Evolutionary conservation across 2,329 filamentous ascomycete genomes (phyloP).

Genomic region (Apiospora rasikravindrae): DNA sequence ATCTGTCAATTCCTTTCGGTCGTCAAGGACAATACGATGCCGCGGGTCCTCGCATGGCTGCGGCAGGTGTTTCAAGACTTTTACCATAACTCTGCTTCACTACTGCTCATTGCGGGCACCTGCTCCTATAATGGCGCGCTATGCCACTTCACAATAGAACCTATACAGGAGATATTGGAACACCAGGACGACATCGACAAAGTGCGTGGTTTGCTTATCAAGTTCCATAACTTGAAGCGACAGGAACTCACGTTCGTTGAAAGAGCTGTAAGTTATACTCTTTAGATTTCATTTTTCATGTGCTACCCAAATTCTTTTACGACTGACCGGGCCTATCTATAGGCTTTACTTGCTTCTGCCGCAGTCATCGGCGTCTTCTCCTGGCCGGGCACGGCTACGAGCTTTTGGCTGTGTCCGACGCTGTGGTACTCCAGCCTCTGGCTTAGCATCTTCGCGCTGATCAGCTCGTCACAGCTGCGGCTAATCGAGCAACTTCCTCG

Average conservation of each 20-base stretch:
- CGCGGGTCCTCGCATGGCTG: too few species aligned
- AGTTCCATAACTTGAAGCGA: neutral
- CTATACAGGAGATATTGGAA: neutral
- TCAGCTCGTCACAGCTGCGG: neutral
- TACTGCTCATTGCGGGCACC: neutral
- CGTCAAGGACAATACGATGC: too few species aligned
- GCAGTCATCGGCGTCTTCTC: slow-evolving; percentile 1
- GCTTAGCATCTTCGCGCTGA: neutral
- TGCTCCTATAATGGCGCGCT: neutral
- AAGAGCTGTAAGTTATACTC: neutral
- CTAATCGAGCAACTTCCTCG: neutral
- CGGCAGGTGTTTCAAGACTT: neutral
- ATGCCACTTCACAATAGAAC: neutral
- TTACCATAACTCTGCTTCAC: neutral
- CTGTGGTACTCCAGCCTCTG: neutral
- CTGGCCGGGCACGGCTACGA: neutral
- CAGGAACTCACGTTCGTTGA: neutral
- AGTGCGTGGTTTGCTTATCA: neutral
- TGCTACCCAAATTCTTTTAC: too few species aligned
- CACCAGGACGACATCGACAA: neutral
- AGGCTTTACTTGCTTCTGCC: neutral
- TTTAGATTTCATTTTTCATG: neutral
- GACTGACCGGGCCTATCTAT: too few species aligned
- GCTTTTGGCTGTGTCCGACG: neutral
- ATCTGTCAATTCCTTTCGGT: too few species aligned